Conservation (phyloP, 2,329 filamentous ascomycete genomes). For the Pseudogymnoascus sp. region DNA sequence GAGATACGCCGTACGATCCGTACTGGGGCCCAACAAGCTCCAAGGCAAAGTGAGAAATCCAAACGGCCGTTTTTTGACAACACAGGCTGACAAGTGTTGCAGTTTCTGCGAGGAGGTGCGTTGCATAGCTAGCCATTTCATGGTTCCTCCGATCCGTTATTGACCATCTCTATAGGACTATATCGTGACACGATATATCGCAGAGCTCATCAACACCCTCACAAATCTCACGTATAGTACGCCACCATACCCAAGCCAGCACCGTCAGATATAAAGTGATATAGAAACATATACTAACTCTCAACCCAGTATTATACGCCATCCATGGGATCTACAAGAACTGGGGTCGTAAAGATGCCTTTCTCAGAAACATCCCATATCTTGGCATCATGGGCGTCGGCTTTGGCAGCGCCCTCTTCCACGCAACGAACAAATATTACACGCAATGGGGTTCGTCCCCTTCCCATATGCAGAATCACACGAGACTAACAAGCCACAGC, state of each 20-base stretch:
- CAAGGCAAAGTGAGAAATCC: constrained; percentile 20
- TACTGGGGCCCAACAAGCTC: constrained; percentile 23
- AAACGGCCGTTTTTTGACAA: background rate
- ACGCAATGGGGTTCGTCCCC: constrained; percentile 39
- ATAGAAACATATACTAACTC: background rate
- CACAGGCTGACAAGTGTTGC: constrained; percentile 8
- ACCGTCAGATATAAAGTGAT: background rate
- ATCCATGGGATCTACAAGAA: constrained; percentile 24
- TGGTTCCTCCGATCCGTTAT: background rate
- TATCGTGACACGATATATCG: constrained; percentile 41
- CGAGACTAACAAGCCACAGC: constrained; percentile 20
- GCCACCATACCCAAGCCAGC: background rate
- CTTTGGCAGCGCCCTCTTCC: constrained; percentile 33
- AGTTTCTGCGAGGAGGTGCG: constrained; percentile 28
- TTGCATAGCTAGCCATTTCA: constrained; percentile 16
- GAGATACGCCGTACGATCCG: constrained; percentile 18
- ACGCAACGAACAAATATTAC: constrained; percentile 36
- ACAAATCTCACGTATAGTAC: constrained; percentile 42
- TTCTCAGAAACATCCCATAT: constrained; percentile 30
- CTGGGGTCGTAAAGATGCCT: constrained; percentile 21
- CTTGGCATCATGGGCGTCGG: constrained; percentile 35
- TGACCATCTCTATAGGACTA: constrained; percentile 37
- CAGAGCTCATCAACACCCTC: constrained; percentile 44
- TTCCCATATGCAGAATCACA: constrained; percentile 16
- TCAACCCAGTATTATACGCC: constrained; percentile 20